Percentiles rank a stretch among this genome's conserved stretches.
Evolutionary conservation across 163 green algal genomes (phyloP).

Genomic region (Scenedesmus sp.): DNA sequence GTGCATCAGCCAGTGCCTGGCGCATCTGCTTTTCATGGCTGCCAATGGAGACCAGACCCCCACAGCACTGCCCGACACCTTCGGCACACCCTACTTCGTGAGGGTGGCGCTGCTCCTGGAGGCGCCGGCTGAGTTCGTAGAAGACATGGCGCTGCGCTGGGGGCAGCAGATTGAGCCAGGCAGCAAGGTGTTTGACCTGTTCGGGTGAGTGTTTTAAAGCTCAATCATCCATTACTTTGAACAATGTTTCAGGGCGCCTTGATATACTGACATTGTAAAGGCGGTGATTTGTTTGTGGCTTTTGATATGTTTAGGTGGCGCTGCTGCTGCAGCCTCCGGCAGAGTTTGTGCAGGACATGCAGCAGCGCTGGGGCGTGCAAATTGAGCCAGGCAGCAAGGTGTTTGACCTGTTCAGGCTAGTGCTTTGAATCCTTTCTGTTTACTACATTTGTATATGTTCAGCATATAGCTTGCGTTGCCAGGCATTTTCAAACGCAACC

Average conservation of each 20-base stretch:
- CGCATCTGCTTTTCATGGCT: constrained; percentile 63
- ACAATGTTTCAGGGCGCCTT: no score
- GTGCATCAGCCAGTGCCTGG: constrained; percentile 57
- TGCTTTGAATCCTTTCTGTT: no score
- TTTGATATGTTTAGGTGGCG: constrained; percentile 1
- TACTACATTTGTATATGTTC: no score
- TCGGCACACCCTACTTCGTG: constrained; percentile 74
- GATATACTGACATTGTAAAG: no score
- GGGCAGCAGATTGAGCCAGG: constrained; percentile 39
- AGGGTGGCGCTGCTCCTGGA: constrained; percentile 49
- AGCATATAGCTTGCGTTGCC: no score
- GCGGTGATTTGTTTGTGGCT: no score
- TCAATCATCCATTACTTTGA: no score
- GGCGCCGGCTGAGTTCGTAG: not conserved
- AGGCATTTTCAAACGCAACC: no score
- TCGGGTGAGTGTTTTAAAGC: constrained; percentile 34
- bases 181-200: constrained; percentile 57
- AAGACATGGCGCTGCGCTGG: constrained; percentile 45
- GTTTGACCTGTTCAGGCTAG: constrained; percentile 63
- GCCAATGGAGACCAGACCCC: constrained; percentile 45
- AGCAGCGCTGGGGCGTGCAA: constrained; percentile 37
- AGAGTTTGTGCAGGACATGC: constrained; percentile 58
- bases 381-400: constrained; percentile 42
- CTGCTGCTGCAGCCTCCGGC: constrained; percentile 53
- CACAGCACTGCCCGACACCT: constrained; percentile 73